These are phyloP conservation scores for Xylaria hypoxylon DNA, from an alignment of 2,329 filamentous ascomycete genomes.

Conservation along the genomic window DNA sequence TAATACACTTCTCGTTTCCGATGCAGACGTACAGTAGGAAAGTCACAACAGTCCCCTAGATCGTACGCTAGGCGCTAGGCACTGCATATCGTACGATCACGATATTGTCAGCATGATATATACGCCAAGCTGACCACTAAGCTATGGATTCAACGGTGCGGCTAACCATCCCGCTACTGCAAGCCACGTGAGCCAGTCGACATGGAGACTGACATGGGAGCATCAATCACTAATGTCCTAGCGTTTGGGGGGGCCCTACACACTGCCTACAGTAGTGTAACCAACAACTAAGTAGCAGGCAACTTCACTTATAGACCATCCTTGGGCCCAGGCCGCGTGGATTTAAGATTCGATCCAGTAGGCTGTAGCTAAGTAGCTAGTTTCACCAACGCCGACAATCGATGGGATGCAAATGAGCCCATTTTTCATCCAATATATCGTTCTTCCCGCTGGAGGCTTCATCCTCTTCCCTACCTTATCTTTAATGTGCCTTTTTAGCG, in stretches of 20 bases:
- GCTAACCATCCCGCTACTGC: slow-evolving; percentile 22
- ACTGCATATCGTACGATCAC: slow-evolving; percentile 35
- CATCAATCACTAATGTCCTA: background rate
- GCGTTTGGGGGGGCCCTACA: background rate
- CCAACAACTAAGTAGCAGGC: background rate
- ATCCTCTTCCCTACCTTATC: background rate
- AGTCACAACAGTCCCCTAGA: slow-evolving; percentile 15
- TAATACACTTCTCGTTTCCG: slow-evolving; percentile 4
- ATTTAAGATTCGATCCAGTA: slow-evolving; percentile 5
- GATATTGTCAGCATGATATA: slow-evolving; percentile 28
- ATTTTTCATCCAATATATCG: slow-evolving; percentile 1
- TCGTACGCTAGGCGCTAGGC: slow-evolving; percentile 1
- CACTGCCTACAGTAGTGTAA: background rate
- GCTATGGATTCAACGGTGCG: slow-evolving; percentile 21
- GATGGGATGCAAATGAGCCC: slow-evolving; percentile 1
- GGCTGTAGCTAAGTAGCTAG: background rate
- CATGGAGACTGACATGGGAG: too few species aligned
- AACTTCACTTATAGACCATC: background rate
- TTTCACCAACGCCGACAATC: slow-evolving; percentile 11
- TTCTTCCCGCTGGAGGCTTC: background rate
- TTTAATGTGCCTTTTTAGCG: background rate
- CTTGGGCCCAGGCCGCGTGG: slow-evolving; percentile 3
- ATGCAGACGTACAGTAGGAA: slow-evolving; percentile 5
- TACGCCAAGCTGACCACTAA: slow-evolving; percentile 17
- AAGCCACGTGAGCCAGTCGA: slow-evolving; percentile 15